phyloP scores from a whole-genome alignment of 2,329 filamentous ascomycete genomes.

The Penicillium sp. region DNA sequence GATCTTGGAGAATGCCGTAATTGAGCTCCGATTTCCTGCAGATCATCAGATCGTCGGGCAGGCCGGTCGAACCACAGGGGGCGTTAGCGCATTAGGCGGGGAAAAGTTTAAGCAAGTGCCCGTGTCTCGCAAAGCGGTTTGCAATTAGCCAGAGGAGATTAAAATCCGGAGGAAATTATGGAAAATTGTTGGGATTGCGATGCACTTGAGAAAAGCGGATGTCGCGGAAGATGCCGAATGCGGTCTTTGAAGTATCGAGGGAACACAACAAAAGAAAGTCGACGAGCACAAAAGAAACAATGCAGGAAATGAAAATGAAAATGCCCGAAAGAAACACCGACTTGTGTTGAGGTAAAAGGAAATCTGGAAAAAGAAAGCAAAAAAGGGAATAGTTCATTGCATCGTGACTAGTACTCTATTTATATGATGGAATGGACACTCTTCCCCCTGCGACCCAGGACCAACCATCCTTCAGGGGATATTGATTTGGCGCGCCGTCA shows the following conservation, averaged over 20 bases:
- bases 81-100: slow-evolving; percentile 14
- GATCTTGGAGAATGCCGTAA: not conserved
- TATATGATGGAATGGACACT: slow-evolving; percentile 9
- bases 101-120: slow-evolving; percentile 1
- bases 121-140: not conserved
- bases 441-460: not conserved
- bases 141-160: not conserved
- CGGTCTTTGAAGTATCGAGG: slow-evolving; percentile 19
- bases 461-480: slow-evolving; percentile 3
- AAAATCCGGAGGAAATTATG: not conserved
- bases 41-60: slow-evolving; percentile 14
- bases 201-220: slow-evolving; percentile 21
- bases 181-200: slow-evolving; percentile 18
- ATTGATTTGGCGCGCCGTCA: not conserved
- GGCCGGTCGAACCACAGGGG: slow-evolving; percentile 4
- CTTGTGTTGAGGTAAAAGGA: not conserved
- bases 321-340: not conserved
- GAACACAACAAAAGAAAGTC: slow-evolving; percentile 10
- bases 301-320: slow-evolving; percentile 6
- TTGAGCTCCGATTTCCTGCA: slow-evolving; percentile 14
- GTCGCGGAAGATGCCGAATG: slow-evolving; percentile 28
- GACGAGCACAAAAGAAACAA: slow-evolving; percentile 6
- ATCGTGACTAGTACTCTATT: slow-evolving; percentile 13
- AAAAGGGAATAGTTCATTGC: slow-evolving; percentile 9
- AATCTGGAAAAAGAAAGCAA: slow-evolving; percentile 4